Evolutionary conservation across 2,329 filamentous ascomycete genomes (phyloP), one percentile per base, ranked within the genome.

Genomic region (Colletotrichum melonis): DNA sequence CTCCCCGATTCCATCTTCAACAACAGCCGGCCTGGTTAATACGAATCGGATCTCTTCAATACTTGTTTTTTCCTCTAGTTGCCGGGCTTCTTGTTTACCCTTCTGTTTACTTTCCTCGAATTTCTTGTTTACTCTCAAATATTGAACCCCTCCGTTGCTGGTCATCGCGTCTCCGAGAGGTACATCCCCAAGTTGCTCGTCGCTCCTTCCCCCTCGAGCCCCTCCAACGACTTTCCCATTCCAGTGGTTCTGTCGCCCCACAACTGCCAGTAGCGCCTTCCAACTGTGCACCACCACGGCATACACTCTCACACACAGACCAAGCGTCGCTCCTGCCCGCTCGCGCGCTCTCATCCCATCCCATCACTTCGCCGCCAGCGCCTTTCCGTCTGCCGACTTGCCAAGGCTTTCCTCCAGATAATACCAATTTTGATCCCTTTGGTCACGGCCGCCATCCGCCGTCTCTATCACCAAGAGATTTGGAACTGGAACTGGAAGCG

Each of bases 21-120:
- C 55, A 65, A 70, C 70, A 73, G 67, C 70, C 60, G 70, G 67
- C 55, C 67, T 65, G 70, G n/a, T 52, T 49, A 42, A 62, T 73
- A 70, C 67, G 66, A 60, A 57, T 57, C 60, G 54, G 22, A 60
- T 35, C 49, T 38, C 22, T 59, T 54, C 46, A 30, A 14, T 52
- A 32, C 35, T 64, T 65, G 42, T n/a, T 65, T 70, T 70, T 58
- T 52, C 35, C 46, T 38, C 46, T 49, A 54, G 49, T 52, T 60
- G 52, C 14, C 12, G 30, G 55, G 42, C 38, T 30, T 70, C 56
- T 60, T 65, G 59, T 69, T 38, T 26, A 58, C 19, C 63, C 12
- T 52, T 35, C 5, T 30, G 6, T n/a, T 63, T n/a, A 28, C 30
- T 59, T 65, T 11, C 46, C 16, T 28, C 30, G 42, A 11, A 22